Conservation (phyloP, 2,329 filamentous ascomycete genomes). For the Aspergillus pseudoviridinutans region DNA sequence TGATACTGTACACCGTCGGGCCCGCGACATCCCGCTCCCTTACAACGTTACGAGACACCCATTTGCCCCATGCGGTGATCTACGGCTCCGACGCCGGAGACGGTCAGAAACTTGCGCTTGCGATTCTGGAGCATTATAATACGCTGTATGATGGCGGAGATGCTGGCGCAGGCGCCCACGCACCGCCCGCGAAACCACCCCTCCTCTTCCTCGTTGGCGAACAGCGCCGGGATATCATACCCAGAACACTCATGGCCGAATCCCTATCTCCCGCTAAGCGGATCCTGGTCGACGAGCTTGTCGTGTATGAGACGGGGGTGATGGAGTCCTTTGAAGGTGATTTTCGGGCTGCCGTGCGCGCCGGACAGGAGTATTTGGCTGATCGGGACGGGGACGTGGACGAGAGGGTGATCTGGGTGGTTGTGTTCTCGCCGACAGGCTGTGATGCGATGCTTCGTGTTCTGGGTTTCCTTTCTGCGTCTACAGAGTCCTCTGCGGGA, state of each 20-base stretch:
- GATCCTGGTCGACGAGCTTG: constrained; percentile 70
- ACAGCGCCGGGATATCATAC: constrained; percentile 84
- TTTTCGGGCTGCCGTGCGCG: constrained; percentile 53
- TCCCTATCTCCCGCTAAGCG: constrained; percentile 47
- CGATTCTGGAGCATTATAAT: constrained; percentile 76
- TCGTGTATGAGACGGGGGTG: constrained; percentile 82
- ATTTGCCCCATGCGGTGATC: constrained; percentile 54
- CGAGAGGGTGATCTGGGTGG: constrained; percentile 31
- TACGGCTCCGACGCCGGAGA: constrained; percentile 80
- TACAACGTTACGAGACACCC: constrained; percentile 41
- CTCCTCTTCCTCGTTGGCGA: constrained; percentile 88
- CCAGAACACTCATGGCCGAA: constrained; percentile 66
- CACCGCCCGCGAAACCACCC: constrained; percentile 50
- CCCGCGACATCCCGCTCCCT: constrained; percentile 63
- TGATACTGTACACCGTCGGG: constrained; percentile 46
- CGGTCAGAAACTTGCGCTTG: constrained; percentile 71
- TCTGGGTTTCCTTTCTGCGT: constrained; percentile 36
- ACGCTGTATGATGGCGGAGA: constrained; percentile 15
- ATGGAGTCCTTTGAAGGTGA: constrained; percentile 72
- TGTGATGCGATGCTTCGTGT: constrained; percentile 58
- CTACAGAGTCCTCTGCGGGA: not conserved
- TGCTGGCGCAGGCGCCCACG: constrained; percentile 28
- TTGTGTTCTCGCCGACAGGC: constrained; percentile 58
- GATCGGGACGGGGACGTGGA: not conserved
- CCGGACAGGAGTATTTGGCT: constrained; percentile 43